Conservation (phyloP, 352 stramenopile genomes). For the Phytophthora hybrid region DNA sequence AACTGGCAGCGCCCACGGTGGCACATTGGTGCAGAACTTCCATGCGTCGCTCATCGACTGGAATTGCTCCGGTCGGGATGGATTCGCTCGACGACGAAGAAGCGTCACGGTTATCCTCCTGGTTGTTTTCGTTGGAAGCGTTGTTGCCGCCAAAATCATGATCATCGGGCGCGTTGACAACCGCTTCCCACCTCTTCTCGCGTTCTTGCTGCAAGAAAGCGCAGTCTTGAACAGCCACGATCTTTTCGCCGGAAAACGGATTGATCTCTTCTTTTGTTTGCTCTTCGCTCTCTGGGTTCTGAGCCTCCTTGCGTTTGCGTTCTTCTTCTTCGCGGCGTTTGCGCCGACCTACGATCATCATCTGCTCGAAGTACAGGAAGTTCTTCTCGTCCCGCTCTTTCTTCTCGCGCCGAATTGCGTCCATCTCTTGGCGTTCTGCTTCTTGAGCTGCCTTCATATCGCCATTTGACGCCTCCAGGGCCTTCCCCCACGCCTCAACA, state of each 20-base stretch:
- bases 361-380: conserved; percentile 89
- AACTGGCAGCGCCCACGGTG: conserved; percentile 52
- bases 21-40: conserved; percentile 81
- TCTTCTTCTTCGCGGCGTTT: conserved; percentile 69
- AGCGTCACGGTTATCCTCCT: conserved; percentile 21
- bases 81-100: neutral
- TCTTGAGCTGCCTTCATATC: conserved; percentile 86
- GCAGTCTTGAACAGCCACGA: conserved; percentile 69
- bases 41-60: conserved; percentile 60
- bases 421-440: conserved; percentile 88
- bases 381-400: conserved; percentile 87
- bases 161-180: conserved; percentile 54
- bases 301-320: conserved; percentile 21
- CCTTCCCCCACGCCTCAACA: conserved; percentile 80
- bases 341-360: conserved; percentile 79
- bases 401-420: conserved; percentile 87
- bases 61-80: conserved; percentile 31
- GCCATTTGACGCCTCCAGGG: conserved; percentile 64
- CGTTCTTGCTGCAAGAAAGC: conserved; percentile 67
- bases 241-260: conserved; percentile 76
- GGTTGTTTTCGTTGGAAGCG: conserved; percentile 32
- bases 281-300: conserved; percentile 25
- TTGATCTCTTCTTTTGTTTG: conserved; percentile 55
- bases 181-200: conserved; percentile 69
- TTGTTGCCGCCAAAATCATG: conserved; percentile 7